Conservation (phyloP, 306 rosid genomes). For the Fagus sylvatica region DNA sequence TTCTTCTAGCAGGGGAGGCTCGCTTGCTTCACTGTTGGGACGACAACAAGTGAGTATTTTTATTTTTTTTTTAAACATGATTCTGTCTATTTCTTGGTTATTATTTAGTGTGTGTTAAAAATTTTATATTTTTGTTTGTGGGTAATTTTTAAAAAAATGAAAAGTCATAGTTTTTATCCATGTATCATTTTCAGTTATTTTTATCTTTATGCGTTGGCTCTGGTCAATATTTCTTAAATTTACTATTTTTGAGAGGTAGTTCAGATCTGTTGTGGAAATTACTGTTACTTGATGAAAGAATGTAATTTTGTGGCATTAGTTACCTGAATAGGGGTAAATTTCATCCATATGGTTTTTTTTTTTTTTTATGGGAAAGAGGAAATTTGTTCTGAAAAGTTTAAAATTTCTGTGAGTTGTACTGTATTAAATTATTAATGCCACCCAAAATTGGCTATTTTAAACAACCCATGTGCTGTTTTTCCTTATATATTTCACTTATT, state of each 20-base stretch:
- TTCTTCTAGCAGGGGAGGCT: slow-evolving; percentile 8
- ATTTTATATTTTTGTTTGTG: neutral
- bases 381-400: neutral
- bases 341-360: no score
- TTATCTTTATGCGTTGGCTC: no score
- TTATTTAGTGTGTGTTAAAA: neutral
- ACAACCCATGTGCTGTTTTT: slow-evolving; percentile 1
- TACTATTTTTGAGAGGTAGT: neutral
- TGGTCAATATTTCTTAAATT: neutral
- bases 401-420: neutral
- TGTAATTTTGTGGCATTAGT: neutral
- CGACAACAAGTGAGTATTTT: slow-evolving; percentile 34
- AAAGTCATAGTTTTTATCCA: neutral
- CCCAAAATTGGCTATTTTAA: slow-evolving; percentile 10
- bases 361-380: no score
- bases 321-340: neutral
- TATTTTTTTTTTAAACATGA: neutral
- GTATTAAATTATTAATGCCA: neutral
- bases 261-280: slow-evolving; percentile 49
- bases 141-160: neutral
- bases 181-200: neutral
- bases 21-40: slow-evolving; percentile 16
- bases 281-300: slow-evolving; percentile 6
- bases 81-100: neutral
- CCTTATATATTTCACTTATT: neutral